Conservation (phyloP, 2,329 filamentous ascomycete genomes). For the Claviceps pusilla region DNA sequence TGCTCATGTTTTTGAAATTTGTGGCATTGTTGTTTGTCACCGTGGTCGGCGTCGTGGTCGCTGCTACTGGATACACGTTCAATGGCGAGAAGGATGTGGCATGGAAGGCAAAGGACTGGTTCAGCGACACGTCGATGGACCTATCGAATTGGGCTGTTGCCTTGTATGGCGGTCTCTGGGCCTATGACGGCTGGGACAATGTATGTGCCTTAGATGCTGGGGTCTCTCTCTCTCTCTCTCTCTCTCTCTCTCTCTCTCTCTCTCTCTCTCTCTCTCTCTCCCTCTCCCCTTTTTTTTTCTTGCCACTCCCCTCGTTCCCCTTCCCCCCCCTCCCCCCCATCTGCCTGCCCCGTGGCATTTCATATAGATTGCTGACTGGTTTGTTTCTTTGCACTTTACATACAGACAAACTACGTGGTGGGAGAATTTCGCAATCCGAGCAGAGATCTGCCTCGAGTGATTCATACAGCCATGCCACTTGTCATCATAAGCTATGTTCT, state of each 20-base stretch:
- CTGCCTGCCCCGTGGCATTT: no score
- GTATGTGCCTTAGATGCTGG: constrained; percentile 34
- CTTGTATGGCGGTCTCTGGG: constrained; percentile 90
- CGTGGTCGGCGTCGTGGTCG: constrained; percentile 76
- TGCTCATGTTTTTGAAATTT: constrained; percentile 97
- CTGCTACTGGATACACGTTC: constrained; percentile 66
- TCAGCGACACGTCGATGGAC: constrained; percentile 66
- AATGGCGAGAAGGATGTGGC: constrained; percentile 61
- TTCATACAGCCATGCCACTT: constrained; percentile 89
- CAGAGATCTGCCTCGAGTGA: constrained; percentile 81
- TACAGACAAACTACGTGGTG: constrained; percentile 87
- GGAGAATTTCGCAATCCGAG: constrained; percentile 89
- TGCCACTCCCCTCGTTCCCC: no score
- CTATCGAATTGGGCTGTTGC: constrained; percentile 84
- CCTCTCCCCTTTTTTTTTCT: no score
- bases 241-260: no score
- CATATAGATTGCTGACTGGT: background rate
- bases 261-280: no score
- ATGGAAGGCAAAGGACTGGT: constrained; percentile 83
- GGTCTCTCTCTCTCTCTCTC: no score
- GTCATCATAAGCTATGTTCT: constrained; percentile 84
- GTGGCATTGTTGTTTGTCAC: constrained; percentile 76
- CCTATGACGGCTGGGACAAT: constrained; percentile 98
- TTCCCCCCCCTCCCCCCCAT: no score
- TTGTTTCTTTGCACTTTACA: background rate